Conservation (phyloP, 1,284 basidiomycete species). For the Tetrapyrgos nigripes region DNA sequence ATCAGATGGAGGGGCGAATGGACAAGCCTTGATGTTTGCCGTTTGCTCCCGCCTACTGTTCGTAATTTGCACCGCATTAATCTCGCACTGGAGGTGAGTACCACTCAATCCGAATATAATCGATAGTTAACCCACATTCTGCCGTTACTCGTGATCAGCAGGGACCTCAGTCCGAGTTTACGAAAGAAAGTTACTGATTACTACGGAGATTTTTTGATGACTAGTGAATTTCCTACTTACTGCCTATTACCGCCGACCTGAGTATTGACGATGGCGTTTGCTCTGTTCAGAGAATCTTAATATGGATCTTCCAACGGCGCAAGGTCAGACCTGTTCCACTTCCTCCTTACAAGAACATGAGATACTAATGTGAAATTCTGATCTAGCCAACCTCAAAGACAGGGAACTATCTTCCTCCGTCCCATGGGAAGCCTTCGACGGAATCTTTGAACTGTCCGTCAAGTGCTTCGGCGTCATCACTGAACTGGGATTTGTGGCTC, state of each 20-base stretch:
- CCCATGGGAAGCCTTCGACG: slow-evolving; percentile 31
- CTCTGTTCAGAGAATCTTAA: slow-evolving; percentile 1
- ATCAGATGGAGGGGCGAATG: slow-evolving; percentile 19
- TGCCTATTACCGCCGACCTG: too few species aligned
- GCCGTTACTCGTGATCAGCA: not conserved
- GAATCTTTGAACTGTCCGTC: slow-evolving; percentile 24
- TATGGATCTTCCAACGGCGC: slow-evolving; percentile 9
- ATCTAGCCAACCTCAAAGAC: slow-evolving; percentile 24
- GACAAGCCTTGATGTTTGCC: slow-evolving; percentile 22
- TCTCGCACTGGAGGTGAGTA: slow-evolving; percentile 29
- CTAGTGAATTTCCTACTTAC: slow-evolving; percentile 1
- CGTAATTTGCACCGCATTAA: slow-evolving; percentile 16
- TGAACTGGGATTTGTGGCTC: slow-evolving; percentile 32
- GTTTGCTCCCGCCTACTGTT: slow-evolving; percentile 23
- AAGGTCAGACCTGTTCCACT: slow-evolving; percentile 1
- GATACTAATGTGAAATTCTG: slow-evolving; percentile 7
- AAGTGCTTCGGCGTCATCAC: slow-evolving; percentile 24
- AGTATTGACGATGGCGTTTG: not conserved
- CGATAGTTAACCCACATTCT: not conserved
- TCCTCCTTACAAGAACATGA: not conserved
- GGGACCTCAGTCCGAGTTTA: not conserved
- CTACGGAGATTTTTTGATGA: slow-evolving; percentile 10
- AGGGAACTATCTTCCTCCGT: slow-evolving; percentile 20
- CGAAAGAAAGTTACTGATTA: slow-evolving; percentile 4
- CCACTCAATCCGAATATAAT: not conserved